Percentiles rank a stretch among this genome's conserved stretches.
phyloP scores from a whole-genome alignment of 345 rosid genomes.

The Hibiscus syriacus region DNA sequence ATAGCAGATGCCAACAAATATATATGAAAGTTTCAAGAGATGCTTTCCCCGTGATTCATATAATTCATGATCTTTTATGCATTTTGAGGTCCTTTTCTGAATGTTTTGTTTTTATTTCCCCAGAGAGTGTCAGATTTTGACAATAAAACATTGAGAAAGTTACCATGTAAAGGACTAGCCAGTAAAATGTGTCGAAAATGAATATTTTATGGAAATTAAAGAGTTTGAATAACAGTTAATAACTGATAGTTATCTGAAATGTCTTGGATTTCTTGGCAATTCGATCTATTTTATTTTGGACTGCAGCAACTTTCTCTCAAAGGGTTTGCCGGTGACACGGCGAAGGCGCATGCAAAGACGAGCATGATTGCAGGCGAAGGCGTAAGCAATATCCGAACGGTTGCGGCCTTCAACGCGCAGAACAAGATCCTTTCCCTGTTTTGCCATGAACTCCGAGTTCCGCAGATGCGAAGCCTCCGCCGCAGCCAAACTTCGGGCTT shows the following conservation, averaged over 20 bases:
- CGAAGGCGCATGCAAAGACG: constrained; percentile 98
- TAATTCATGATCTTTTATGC: constrained; percentile 15
- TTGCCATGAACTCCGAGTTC: constrained; percentile 70
- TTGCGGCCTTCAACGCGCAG: constrained; percentile 97
- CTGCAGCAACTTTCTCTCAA: constrained; percentile 90
- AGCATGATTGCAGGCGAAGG: constrained; percentile 99
- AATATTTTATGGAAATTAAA: background rate
- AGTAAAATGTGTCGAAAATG: no score
- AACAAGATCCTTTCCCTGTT: constrained; percentile 77
- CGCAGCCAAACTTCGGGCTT: constrained; percentile 84
- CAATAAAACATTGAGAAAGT: no score
- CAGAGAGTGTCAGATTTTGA: background rate
- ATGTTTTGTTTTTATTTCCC: constrained; percentile 10
- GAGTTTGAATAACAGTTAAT: background rate
- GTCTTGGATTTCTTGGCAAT: background rate
- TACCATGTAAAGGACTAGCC: no score
- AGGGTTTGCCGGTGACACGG: constrained; percentile 99
- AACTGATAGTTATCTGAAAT: background rate
- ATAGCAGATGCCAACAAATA: no score
- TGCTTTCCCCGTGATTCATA: constrained; percentile 52
- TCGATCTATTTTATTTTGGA: constrained; percentile 19
- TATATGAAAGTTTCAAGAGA: no score
- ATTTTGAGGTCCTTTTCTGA: background rate
- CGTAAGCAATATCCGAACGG: constrained; percentile 95
- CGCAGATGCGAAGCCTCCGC: constrained; percentile 66